Percentiles rank a stretch among this genome's conserved stretches.
Evolutionary conservation across 2,329 filamentous ascomycete species (phyloP).

Genomic region (Penicillium sp.): DNA sequence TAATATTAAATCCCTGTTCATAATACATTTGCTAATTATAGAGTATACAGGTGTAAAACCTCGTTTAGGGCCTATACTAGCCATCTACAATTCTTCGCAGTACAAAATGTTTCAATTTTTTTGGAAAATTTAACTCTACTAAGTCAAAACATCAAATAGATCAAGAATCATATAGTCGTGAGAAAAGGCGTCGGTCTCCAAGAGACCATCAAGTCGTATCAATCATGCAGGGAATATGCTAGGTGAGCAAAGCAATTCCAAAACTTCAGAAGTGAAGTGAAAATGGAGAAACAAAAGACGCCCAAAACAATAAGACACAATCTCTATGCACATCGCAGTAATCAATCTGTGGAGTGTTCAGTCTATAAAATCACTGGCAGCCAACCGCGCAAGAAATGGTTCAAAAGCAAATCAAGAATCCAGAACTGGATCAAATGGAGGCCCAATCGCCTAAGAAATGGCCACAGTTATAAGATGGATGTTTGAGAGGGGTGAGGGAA

Average conservation of each 20-base stretch:
- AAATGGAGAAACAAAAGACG: not conserved
- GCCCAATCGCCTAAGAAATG: not conserved
- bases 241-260: constrained; percentile 5
- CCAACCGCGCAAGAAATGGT: constrained; percentile 11
- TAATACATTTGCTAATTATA: no score
- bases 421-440: constrained; percentile 1
- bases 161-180: constrained; percentile 8
- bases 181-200: not conserved
- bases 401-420: constrained; percentile 4
- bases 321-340: constrained; percentile 20
- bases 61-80: no score
- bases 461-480: not conserved
- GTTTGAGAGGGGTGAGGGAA: not conserved
- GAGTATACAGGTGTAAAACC: no score
- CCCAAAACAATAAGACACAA: constrained; percentile 5
- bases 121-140: not conserved
- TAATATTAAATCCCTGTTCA: no score
- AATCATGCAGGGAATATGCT: constrained; percentile 13
- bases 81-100: not conserved
- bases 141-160: not conserved
- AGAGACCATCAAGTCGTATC: constrained; percentile 16
- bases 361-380: constrained; percentile 18
- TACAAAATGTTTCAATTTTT: not conserved
- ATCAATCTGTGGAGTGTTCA: constrained; percentile 12
- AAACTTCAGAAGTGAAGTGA: not conserved